These are phyloP conservation scores for Cronartium ribicola DNA, from an alignment of 1,284 basidiomycete species.

Conservation along the genomic window DNA sequence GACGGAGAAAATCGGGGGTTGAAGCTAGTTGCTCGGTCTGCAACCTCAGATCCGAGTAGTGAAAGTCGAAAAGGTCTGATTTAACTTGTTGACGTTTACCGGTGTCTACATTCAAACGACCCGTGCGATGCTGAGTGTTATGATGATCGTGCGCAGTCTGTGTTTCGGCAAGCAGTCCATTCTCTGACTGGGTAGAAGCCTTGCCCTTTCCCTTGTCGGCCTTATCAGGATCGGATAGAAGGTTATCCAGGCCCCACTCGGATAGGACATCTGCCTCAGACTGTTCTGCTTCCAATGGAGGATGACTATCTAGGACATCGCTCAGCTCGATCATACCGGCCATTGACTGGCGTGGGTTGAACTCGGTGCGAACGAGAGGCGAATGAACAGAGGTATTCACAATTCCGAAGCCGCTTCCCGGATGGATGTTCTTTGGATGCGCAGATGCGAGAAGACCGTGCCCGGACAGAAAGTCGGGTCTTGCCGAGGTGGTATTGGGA, in stretches of 20 bases:
- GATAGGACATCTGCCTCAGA: constrained; percentile 14
- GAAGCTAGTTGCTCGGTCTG: not conserved
- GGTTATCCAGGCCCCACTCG: constrained; percentile 37
- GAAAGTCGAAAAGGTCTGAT: constrained; percentile 40
- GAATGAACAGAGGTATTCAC: constrained; percentile 14
- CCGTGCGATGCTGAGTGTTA: not conserved
- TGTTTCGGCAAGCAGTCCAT: not conserved
- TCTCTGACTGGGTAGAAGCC: not conserved
- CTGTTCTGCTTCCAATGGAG: constrained; percentile 1
- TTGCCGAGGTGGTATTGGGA: constrained; percentile 15
- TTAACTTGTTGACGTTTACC: constrained; percentile 17
- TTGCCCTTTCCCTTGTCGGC: not conserved
- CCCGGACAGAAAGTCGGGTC: constrained; percentile 33
- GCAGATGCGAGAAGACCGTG: constrained; percentile 12
- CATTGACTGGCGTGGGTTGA: not conserved
- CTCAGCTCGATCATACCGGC: constrained; percentile 3
- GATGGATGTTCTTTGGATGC: constrained; percentile 3
- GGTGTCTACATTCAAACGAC: not conserved
- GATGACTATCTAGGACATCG: constrained; percentile 2
- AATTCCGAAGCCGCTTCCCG: constrained; percentile 34
- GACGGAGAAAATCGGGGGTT: constrained; percentile 5
- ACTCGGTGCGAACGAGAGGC: not conserved
- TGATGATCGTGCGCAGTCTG: not conserved
- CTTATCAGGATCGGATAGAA: constrained; percentile 10
- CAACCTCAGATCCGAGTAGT: constrained; percentile 30